Conservation (phyloP, 2,329 filamentous ascomycete species). For the Hypocrella siamensis region DNA sequence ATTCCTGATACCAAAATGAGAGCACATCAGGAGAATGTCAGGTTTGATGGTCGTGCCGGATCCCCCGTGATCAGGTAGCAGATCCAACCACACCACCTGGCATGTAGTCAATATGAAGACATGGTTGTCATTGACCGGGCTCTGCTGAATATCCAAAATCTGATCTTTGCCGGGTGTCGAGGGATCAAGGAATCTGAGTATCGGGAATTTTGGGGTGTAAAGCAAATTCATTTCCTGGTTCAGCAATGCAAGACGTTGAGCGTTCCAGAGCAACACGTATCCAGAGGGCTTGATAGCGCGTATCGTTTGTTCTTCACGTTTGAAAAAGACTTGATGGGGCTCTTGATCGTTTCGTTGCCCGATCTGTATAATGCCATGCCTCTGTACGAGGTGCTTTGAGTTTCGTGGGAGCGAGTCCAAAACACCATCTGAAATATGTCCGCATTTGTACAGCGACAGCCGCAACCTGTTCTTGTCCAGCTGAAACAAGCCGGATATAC, state of each 20-base stretch:
- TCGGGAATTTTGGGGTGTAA: constrained; percentile 11
- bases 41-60: constrained; percentile 6
- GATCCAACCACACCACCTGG: constrained; percentile 31
- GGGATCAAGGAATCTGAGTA: constrained; percentile 11
- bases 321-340: constrained; percentile 6
- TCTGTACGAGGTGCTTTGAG: constrained; percentile 15
- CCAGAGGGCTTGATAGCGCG: constrained; percentile 1
- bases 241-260: constrained; percentile 16
- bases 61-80: constrained; percentile 10
- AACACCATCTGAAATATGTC: constrained; percentile 26
- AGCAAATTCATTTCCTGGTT: constrained; percentile 18
- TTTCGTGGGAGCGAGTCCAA: constrained; percentile 15
- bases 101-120: constrained; percentile 43
- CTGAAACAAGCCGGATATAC: constrained; percentile 27
- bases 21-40: constrained; percentile 12
- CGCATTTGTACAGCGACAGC: constrained; percentile 20
- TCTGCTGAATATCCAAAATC: constrained; percentile 40
- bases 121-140: constrained; percentile 28
- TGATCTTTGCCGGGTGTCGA: constrained; percentile 14
- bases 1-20: constrained; percentile 12
- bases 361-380: constrained; percentile 28
- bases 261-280: constrained; percentile 21
- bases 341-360: constrained; percentile 12
- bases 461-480: constrained; percentile 17
- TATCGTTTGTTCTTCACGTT: constrained; percentile 3